phyloP scores from a whole-genome alignment of 2,329 filamentous ascomycete genomes.

The Ceratocystiopsis minuta region DNA sequence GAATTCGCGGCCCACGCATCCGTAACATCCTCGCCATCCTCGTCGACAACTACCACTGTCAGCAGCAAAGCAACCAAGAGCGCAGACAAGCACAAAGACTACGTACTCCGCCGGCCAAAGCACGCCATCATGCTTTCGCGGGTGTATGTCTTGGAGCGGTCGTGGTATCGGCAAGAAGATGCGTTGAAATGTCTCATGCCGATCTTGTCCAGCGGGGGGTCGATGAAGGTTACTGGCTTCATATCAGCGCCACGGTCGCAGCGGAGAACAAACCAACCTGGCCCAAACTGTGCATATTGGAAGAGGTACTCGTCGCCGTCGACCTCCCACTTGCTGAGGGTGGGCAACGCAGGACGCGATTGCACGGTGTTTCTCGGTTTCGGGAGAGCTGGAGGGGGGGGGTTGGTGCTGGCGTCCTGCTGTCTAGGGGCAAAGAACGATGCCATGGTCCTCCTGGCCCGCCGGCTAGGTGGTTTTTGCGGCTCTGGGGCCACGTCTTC shows the following conservation, averaged over 20 bases:
- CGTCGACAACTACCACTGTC: constrained; percentile 2
- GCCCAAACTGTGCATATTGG: constrained; percentile 1
- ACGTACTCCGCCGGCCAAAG: constrained; percentile 1
- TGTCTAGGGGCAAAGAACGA: no score
- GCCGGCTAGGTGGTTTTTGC: no score
- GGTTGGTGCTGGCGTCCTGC: no score
- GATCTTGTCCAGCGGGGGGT: neutral
- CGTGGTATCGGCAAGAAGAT: neutral
- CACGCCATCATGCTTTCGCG: constrained; percentile 1
- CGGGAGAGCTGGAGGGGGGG: no score
- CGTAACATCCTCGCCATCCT: neutral
- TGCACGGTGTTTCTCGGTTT: no score
- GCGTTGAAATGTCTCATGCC: constrained; percentile 3
- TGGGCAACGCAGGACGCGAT: no score
- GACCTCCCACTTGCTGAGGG: constrained; percentile 1
- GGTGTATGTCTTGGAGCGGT: neutral
- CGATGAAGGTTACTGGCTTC: neutral
- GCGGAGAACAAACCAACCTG: constrained; percentile 6
- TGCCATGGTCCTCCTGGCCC: no score
- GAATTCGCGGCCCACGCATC: constrained; percentile 2
- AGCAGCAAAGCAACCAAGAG: neutral
- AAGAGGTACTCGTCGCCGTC: constrained; percentile 3
- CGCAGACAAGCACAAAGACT: no score
- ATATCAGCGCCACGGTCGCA: neutral
- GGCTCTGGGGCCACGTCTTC: no score